Evolutionary conservation across 148 eudicot genomes (phyloP), one percentile per base, ranked within the genome.

Genomic region (Polygonum maritimum): DNA sequence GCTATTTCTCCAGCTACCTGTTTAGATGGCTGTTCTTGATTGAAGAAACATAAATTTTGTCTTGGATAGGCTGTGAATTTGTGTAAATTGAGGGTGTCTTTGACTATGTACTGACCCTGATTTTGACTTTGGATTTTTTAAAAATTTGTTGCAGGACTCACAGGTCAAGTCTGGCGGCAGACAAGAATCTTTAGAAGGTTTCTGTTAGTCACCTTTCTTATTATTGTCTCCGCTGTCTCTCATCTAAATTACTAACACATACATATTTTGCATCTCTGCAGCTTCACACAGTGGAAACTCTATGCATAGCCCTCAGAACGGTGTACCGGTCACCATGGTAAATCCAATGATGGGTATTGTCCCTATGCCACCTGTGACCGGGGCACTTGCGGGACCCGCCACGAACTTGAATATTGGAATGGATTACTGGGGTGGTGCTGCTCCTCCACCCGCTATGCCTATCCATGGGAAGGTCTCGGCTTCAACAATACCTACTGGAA

Each of bases 401-500:
- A 96, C 98, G 31, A 96, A 92, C 83, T 81, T 96, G 77, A 92
- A 96, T 82, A 96, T 92, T 72, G 98, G 99, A 44, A 92, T 92
- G 99, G 99, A 95, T 77, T 92, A 92, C 75, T 95, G 99, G 99
- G 91, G 89, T 69, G 73, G 84, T 76, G 82, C 85, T 76, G 82
- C 92, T 71, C 80, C 87, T 72, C 58, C 89, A 60, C 75, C 98
- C 73, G 76, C 90, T 9, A 79, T 88, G 45, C 94, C 89, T 74
- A 85, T 89, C 77, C 90, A 74, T 52, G 94, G 94, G 55, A 90
- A 90, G 82, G 85, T 85, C 62, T 63, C 94, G 71, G 78, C 92
- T 85, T 63, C 91, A 83, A 80, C 90, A 22, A 85, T 88, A 82
- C 87, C 88, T 58, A 87, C 89, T 54, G 99, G 97, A 79, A 79